Percentiles rank a stretch among this genome's conserved stretches.
These are phyloP conservation scores for Cyberlindnera galapagoensis DNA, from an alignment of 805 yeast genomes.

Conservation along the genomic window DNA sequence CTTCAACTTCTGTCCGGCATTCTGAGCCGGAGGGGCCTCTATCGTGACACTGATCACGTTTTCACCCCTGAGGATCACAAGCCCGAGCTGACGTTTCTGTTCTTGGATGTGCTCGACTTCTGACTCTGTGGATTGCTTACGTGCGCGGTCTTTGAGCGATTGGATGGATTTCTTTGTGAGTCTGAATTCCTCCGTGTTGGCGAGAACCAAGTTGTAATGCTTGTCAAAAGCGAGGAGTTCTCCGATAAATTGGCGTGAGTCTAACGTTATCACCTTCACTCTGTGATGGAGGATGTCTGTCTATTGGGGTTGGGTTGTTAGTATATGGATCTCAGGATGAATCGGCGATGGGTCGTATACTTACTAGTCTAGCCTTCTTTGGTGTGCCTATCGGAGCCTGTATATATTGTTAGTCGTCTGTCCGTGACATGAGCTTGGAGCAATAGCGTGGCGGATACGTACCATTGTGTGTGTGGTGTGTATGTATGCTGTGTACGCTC, in stretches of 20 bases:
- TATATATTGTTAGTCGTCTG: too few relatives aligned
- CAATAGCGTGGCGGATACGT: too few relatives aligned
- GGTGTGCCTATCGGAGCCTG: constrained; percentile 23
- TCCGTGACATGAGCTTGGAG: too few relatives aligned
- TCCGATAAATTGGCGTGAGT: constrained; percentile 74
- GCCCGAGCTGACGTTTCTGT: constrained; percentile 73
- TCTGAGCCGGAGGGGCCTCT: constrained; percentile 26
- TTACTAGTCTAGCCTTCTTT: constrained; percentile 40
- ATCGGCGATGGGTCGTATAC: constrained; percentile 8
- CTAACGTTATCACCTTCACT: constrained; percentile 68
- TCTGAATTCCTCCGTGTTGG: constrained; percentile 81
- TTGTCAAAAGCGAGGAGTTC: constrained; percentile 83
- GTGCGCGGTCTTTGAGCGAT: constrained; percentile 30
- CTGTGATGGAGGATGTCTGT: constrained; percentile 68
- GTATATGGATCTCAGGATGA: constrained; percentile 1
- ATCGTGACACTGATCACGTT: constrained; percentile 54
- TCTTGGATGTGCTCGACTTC: constrained; percentile 38
- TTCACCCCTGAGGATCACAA: constrained; percentile 83
- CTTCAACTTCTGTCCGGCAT: constrained; percentile 18
- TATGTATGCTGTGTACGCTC: too few relatives aligned
- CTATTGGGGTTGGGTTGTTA: constrained; percentile 5
- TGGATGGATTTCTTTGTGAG: constrained; percentile 51
- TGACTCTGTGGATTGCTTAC: constrained; percentile 27
- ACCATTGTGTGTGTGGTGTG: too few relatives aligned
- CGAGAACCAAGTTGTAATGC: constrained; percentile 78